A percentile compares a stretch with the other conserved stretches of the same genome.
Conservation (phyloP, 2,329 filamentous ascomycete species). For the Periconia sp. region DNA sequence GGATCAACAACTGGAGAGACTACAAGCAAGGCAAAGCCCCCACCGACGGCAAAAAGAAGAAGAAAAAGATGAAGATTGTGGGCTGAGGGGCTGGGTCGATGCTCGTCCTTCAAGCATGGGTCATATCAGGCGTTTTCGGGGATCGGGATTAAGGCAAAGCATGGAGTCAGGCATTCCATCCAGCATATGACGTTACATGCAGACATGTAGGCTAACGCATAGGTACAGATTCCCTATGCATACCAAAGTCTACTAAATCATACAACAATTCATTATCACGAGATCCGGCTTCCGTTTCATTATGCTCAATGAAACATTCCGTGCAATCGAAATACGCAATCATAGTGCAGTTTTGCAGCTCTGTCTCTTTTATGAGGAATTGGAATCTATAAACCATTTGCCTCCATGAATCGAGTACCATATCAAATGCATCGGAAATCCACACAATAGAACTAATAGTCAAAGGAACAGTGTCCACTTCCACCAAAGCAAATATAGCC, state of each 20-base stretch:
- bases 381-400: too few species aligned
- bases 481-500: too few species aligned
- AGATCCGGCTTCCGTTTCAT: too few species aligned
- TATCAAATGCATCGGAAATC: too few species aligned
- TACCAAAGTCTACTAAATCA: background rate
- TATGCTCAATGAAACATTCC: too few species aligned
- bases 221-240: background rate
- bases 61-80: conserved; percentile 57
- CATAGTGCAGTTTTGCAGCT: too few species aligned
- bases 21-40: conserved; percentile 70
- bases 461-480: too few species aligned
- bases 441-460: too few species aligned
- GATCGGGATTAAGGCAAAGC: background rate
- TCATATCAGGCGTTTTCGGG: background rate
- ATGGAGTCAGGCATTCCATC: background rate
- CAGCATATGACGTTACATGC: background rate
- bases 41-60: conserved; percentile 50
- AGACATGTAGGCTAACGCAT: background rate
- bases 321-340: too few species aligned
- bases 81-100: conserved; percentile 37
- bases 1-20: conserved; percentile 91
- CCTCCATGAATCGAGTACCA: too few species aligned
- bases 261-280: background rate
- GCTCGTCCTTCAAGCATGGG: background rate
- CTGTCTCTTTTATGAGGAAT: too few species aligned